These are phyloP conservation scores for Xylaria sp. DNA, from an alignment of 2,329 filamentous ascomycete genomes.

Conservation along the genomic window DNA sequence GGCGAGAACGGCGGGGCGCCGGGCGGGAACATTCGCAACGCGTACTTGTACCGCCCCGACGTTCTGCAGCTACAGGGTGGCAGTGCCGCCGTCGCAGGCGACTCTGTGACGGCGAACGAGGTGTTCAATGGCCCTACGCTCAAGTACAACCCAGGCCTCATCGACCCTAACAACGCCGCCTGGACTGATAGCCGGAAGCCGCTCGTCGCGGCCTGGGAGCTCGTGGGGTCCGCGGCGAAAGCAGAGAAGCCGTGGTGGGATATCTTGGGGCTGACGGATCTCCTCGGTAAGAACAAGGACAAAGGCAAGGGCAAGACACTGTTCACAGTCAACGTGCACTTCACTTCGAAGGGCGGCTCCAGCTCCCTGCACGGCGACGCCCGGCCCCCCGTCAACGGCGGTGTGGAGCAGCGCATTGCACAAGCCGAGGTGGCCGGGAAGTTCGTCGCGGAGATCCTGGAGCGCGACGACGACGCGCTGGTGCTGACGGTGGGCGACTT, in stretches of 20 bases:
- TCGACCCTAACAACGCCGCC: conserved; percentile 65
- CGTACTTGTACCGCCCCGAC: conserved; percentile 70
- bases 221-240: conserved; percentile 46
- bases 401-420: conserved; percentile 58
- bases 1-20: conserved; percentile 68
- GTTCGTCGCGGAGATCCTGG: conserved; percentile 65
- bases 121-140: conserved; percentile 64
- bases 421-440: conserved; percentile 65
- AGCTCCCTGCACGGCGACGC: conserved; percentile 66
- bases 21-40: conserved; percentile 74
- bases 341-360: conserved; percentile 69
- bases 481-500: conserved; percentile 71
- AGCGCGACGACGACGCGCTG: conserved; percentile 58
- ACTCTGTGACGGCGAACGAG: conserved; percentile 58
- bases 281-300: no score
- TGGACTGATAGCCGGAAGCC: conserved; percentile 71
- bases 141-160: conserved; percentile 71
- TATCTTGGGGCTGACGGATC: no score
- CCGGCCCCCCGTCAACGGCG: conserved; percentile 70
- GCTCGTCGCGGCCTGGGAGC: conserved; percentile 68
- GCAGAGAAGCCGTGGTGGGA: not conserved
- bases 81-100: conserved; percentile 55
- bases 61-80: conserved; percentile 63
- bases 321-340: conserved; percentile 76
- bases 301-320: conserved; percentile 47